These are phyloP conservation scores for Tulasnella sp. DNA, from an alignment of 768 basidiomycete species.

Conservation along the genomic window DNA sequence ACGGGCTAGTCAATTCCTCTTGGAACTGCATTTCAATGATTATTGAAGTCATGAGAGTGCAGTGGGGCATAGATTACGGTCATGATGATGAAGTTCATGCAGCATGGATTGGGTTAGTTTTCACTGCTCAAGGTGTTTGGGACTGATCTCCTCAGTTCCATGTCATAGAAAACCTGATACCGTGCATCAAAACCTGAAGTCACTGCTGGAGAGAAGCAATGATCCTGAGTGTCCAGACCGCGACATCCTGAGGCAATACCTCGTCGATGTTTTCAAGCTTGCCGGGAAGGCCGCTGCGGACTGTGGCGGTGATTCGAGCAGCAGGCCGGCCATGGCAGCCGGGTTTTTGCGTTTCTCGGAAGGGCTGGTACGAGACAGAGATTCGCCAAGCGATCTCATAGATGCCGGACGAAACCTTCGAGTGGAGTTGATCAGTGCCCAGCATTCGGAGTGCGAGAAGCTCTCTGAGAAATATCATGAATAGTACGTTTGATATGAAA, in stretches of 20 bases:
- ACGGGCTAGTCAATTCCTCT: background rate
- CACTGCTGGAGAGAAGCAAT: background rate
- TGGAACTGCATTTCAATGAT: background rate
- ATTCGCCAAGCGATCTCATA: background rate
- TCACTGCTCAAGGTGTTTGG: background rate
- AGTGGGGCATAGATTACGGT: too few species aligned
- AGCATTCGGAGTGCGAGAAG: too few species aligned
- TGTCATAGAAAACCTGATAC: background rate
- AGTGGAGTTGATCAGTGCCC: background rate
- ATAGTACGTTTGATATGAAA: too few species aligned
- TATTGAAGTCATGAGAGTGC: background rate
- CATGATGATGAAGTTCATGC: background rate
- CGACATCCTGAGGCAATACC: background rate
- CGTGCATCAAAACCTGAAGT: background rate
- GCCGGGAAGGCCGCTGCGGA: background rate
- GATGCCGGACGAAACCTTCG: background rate
- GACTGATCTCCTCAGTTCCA: background rate
- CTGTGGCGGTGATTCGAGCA: too few species aligned
- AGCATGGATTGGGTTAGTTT: background rate
- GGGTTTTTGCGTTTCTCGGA: background rate
- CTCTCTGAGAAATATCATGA: too few species aligned
- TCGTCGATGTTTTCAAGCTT: background rate
- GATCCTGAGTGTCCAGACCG: background rate
- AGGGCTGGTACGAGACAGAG: background rate
- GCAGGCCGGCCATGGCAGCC: background rate